Evolutionary conservation across 2,329 filamentous ascomycete species (phyloP).

Genomic region (Aspergillus flavus): DNA sequence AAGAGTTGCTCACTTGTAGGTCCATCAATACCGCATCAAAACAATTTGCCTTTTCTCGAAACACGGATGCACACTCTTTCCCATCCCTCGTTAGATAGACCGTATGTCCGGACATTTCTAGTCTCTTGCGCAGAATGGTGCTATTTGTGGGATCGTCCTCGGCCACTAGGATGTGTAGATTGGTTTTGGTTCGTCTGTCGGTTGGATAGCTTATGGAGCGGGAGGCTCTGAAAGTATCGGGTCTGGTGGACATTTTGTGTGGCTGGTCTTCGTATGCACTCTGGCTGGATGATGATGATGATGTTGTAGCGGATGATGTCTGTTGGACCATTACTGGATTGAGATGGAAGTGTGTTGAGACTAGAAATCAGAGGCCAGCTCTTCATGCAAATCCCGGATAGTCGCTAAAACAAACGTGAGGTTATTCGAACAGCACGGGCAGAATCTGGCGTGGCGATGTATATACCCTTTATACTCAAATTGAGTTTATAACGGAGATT

Average conservation of each 20-base stretch:
- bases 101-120: conserved; percentile 74
- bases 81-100: conserved; percentile 78
- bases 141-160: conserved; percentile 90
- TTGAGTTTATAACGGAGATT: background rate
- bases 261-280: background rate
- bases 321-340: background rate
- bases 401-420: background rate
- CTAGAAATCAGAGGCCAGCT: background rate
- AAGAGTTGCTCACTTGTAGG: conserved; percentile 68
- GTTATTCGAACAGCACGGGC: background rate
- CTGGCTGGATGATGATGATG: background rate
- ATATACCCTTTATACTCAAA: background rate
- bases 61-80: conserved; percentile 76
- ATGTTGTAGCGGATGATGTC: background rate
- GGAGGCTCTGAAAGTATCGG: background rate
- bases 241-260: background rate
- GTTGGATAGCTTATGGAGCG: background rate
- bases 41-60: conserved; percentile 61
- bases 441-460: background rate
- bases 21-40: conserved; percentile 90
- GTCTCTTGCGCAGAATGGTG: conserved; percentile 74
- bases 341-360: background rate
- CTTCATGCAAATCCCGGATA: background rate
- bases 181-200: background rate
- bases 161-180: conserved; percentile 66